Conservation (phyloP, 2,329 filamentous ascomycete genomes). For the Epichloe brachyelytri region DNA sequence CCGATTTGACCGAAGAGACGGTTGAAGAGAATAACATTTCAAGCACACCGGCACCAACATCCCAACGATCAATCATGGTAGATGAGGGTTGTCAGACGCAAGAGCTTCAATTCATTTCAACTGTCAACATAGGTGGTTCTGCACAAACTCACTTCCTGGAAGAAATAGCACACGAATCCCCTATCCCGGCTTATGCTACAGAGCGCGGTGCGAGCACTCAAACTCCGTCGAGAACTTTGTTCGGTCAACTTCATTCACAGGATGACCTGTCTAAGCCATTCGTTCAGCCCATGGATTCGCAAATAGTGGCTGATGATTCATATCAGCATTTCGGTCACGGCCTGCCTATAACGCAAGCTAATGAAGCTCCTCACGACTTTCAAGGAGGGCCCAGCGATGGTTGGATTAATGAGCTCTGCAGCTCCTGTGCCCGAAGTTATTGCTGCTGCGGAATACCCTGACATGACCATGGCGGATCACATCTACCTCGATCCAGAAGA, state of each 20-base stretch:
- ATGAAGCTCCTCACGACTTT: not conserved
- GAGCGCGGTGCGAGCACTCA: not conserved
- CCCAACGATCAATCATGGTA: conserved; percentile 16
- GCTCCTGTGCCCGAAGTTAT: not conserved
- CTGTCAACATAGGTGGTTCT: conserved; percentile 16
- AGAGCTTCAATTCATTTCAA: conserved; percentile 16
- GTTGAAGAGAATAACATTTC: not conserved
- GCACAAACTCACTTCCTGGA: conserved; percentile 13
- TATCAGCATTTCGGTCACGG: conserved; percentile 1
- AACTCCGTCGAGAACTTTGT: conserved; percentile 8
- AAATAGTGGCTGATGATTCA: not conserved
- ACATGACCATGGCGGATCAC: not conserved
- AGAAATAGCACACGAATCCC: conserved; percentile 5
- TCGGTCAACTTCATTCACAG: not conserved
- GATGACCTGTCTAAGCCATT: not conserved
- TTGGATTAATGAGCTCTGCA: not conserved
- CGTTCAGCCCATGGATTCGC: not conserved
- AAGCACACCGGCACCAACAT: not conserved
- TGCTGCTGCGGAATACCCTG: not conserved
- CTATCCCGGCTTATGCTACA: conserved; percentile 1
- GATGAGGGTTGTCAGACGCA: conserved; percentile 24
- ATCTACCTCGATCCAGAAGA: not conserved
- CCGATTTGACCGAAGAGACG: conserved; percentile 7
- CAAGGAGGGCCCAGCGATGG: not conserved
- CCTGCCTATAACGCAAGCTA: not conserved